Evolutionary conservation across 768 basidiomycete genomes (phyloP).

Genomic region (Tylopilus felleus): DNA sequence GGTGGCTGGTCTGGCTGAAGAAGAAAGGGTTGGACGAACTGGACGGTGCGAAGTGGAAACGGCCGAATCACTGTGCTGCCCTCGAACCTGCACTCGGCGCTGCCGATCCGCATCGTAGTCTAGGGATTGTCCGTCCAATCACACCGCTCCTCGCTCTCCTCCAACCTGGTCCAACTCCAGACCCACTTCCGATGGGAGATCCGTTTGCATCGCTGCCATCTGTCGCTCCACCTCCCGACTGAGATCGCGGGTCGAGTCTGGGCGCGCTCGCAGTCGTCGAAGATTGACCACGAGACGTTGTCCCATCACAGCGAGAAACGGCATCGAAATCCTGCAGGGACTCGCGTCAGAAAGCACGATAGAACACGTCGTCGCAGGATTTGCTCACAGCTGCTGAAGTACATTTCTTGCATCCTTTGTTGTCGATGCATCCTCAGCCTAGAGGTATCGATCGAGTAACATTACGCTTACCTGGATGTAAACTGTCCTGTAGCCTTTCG

Average conservation of each 20-base stretch:
- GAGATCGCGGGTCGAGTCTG: slow-evolving; percentile 10
- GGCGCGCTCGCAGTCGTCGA: slow-evolving; percentile 2
- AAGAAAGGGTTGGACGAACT: too few relatives aligned
- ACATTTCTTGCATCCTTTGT: slow-evolving; percentile 18
- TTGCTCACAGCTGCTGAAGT: slow-evolving; percentile 8
- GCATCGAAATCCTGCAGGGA: slow-evolving; percentile 7
- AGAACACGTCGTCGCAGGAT: neutral
- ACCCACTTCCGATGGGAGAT: neutral
- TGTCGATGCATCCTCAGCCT: neutral
- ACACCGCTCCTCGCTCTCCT: neutral
- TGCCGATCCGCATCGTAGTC: too few relatives aligned
- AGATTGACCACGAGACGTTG: slow-evolving; percentile 27
- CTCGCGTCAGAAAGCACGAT: neutral
- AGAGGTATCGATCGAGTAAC: neutral
- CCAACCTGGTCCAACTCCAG: neutral
- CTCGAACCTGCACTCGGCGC: too few relatives aligned
- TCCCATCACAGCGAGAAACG: slow-evolving; percentile 14
- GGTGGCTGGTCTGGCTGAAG: too few relatives aligned
- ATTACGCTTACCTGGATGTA: slow-evolving; percentile 9
- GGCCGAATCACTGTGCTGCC: too few relatives aligned
- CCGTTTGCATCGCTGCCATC: slow-evolving; percentile 2
- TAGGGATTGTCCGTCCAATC: neutral
- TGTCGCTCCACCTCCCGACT: slow-evolving; percentile 12
- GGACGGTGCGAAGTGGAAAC: too few relatives aligned
- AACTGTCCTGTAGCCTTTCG: slow-evolving; percentile 2